Evolutionary conservation across 345 rosid species (phyloP).

Genomic region (Lagerstroemia speciosa): DNA sequence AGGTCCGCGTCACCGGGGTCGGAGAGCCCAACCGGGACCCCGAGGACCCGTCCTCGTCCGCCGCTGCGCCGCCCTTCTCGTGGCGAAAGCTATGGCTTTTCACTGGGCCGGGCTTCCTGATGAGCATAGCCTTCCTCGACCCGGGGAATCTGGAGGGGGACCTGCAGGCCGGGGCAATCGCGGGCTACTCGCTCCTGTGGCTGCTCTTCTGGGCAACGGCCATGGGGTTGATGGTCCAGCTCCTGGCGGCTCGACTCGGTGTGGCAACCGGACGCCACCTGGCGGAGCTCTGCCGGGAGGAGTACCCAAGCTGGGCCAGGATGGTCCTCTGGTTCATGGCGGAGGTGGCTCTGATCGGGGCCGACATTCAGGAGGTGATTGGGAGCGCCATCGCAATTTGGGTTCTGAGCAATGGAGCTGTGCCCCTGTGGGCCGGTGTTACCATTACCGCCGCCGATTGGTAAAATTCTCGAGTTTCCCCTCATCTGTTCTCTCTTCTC

Average conservation of each 20-base stretch:
- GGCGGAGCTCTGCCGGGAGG: no score
- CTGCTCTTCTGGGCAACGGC: constrained; percentile 39
- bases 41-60: constrained; percentile 9
- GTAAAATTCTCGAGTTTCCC: constrained; percentile 8
- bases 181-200: constrained; percentile 44
- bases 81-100: constrained; percentile 44
- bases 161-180: no score
- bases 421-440: constrained; percentile 25
- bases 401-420: constrained; percentile 15
- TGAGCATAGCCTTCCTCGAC: constrained; percentile 43
- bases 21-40: constrained; percentile 20
- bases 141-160: constrained; percentile 42
- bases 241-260: constrained; percentile 33
- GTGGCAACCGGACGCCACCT: constrained; percentile 38
- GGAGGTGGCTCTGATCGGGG: no score
- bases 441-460: constrained; percentile 16
- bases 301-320: no score
- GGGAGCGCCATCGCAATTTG: constrained; percentile 37
- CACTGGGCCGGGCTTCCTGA: constrained; percentile 42
- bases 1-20: constrained; percentile 24
- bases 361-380: constrained; percentile 43
- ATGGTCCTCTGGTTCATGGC: no score
- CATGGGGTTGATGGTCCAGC: constrained; percentile 44
- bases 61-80: constrained; percentile 32
- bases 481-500: no score